These are phyloP conservation scores for Scutellaria baicalensis DNA, from an alignment of 257 asterid species.

Conservation along the genomic window DNA sequence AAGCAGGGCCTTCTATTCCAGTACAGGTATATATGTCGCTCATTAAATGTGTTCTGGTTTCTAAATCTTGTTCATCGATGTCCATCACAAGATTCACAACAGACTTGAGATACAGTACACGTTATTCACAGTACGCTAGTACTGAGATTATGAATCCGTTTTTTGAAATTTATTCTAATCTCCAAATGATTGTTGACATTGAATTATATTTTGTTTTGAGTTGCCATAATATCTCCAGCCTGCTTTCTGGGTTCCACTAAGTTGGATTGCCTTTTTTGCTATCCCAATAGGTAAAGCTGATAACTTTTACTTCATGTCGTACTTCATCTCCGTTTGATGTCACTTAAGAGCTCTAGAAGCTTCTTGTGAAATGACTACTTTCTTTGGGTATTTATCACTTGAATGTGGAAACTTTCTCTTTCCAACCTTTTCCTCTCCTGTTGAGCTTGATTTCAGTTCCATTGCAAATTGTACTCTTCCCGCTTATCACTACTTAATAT, in stretches of 20 bases:
- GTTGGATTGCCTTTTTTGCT: not conserved
- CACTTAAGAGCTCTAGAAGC: not conserved
- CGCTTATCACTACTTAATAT: not conserved
- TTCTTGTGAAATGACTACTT: not conserved
- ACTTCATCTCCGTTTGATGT: not conserved
- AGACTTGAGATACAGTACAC: not conserved
- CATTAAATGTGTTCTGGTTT: conserved; percentile 1
- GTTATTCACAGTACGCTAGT: not conserved
- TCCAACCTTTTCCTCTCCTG: not conserved
- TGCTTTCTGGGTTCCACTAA: not conserved
- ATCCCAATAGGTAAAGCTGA: not conserved
- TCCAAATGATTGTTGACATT: not conserved
- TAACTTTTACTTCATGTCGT: not conserved
- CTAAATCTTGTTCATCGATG: not conserved
- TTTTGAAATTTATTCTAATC: not conserved
- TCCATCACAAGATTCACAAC: not conserved
- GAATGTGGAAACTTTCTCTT: not conserved
- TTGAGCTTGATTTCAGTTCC: not conserved
- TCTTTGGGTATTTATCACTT: not conserved
- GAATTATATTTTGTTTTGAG: not conserved
- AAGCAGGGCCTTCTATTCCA: conserved; percentile 92
- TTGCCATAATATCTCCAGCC: not conserved
- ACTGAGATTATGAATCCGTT: not conserved
- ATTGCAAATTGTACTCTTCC: not conserved
- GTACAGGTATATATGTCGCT: conserved; percentile 61